A percentile compares a stretch with the other conserved stretches of the same genome.
Evolutionary conservation across 768 basidiomycete genomes (phyloP).

Genomic region (Lepiota venenata): DNA sequence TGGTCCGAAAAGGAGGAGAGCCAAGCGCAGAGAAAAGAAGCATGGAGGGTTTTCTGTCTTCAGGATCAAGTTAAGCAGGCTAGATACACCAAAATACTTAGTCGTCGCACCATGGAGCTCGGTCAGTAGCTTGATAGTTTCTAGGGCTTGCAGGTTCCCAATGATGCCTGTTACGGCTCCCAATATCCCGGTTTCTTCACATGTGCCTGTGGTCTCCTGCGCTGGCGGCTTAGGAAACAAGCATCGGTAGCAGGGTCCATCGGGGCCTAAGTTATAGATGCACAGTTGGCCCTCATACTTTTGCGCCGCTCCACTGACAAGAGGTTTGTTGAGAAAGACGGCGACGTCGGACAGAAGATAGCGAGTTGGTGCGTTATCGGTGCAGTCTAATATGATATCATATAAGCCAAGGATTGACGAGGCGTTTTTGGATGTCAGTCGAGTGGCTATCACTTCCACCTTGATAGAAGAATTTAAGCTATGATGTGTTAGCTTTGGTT

Average conservation of each 20-base stretch:
- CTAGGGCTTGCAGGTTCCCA: conserved; percentile 85
- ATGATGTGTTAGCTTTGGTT: conserved; percentile 5
- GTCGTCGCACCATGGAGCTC: conserved; percentile 56
- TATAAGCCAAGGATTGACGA: conserved; percentile 56
- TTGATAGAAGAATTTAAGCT: conserved; percentile 76
- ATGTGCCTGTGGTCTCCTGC: conserved; percentile 61
- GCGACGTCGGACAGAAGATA: conserved; percentile 90
- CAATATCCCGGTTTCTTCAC: conserved; percentile 86
- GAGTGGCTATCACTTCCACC: conserved; percentile 50
- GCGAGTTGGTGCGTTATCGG: conserved; percentile 88
- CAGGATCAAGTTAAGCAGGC: background rate
- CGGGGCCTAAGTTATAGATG: conserved; percentile 62
- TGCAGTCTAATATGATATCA: conserved; percentile 88
- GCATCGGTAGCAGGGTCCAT: conserved; percentile 92
- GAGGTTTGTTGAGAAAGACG: conserved; percentile 70
- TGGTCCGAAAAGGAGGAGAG: conserved; percentile 69
- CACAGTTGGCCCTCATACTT: conserved; percentile 80
- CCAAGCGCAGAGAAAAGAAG: conserved; percentile 74
- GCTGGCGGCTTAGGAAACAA: conserved; percentile 82
- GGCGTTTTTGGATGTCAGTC: conserved; percentile 64
- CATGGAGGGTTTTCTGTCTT: conserved; percentile 62
- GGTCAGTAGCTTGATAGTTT: conserved; percentile 76
- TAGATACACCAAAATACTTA: background rate
- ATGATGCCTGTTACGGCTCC: conserved; percentile 89
- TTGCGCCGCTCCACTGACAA: conserved; percentile 93